A percentile compares a stretch with the other conserved stretches of the same genome.
Conservation (phyloP, 179 eudicot species). For the Camellia oleifera region DNA sequence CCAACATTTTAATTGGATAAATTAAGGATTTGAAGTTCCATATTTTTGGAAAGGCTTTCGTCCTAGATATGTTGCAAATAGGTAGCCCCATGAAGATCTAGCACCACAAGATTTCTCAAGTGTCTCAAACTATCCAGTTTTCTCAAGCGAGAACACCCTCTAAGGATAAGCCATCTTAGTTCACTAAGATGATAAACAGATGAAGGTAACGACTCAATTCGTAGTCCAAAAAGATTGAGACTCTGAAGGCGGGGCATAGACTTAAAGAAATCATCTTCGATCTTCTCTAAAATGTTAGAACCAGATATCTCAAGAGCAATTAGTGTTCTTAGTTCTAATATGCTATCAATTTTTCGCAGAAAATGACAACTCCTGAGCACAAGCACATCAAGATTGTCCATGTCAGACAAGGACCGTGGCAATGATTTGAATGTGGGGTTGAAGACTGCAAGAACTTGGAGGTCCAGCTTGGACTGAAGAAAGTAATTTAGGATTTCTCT, state of each 20-base stretch:
- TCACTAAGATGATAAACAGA: conserved; percentile 23
- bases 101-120: conserved; percentile 15
- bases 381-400: conserved; percentile 18
- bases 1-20: conserved; percentile 18
- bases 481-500: neutral
- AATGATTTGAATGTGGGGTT: conserved; percentile 7
- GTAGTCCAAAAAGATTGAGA: conserved; percentile 26
- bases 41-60: conserved; percentile 4
- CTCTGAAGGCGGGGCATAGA: conserved; percentile 18
- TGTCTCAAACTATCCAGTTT: conserved; percentile 10
- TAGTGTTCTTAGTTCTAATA: neutral
- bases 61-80: conserved; percentile 10
- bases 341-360: neutral
- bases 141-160: conserved; percentile 20
- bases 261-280: conserved; percentile 14
- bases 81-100: conserved; percentile 23
- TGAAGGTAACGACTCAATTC: conserved; percentile 13
- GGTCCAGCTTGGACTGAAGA: neutral
- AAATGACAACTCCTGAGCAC: conserved; percentile 27
- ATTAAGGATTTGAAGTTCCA: conserved; percentile 18
- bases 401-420: neutral
- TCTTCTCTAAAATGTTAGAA: neutral
- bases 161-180: conserved; percentile 28
- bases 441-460: conserved; percentile 17
- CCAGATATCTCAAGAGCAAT: conserved; percentile 29